Percentiles rank a stretch among this genome's conserved stretches.
Evolutionary conservation across 2,329 filamentous ascomycete genomes (phyloP).

Genomic region (Hymenoscyphus fructigenus): DNA sequence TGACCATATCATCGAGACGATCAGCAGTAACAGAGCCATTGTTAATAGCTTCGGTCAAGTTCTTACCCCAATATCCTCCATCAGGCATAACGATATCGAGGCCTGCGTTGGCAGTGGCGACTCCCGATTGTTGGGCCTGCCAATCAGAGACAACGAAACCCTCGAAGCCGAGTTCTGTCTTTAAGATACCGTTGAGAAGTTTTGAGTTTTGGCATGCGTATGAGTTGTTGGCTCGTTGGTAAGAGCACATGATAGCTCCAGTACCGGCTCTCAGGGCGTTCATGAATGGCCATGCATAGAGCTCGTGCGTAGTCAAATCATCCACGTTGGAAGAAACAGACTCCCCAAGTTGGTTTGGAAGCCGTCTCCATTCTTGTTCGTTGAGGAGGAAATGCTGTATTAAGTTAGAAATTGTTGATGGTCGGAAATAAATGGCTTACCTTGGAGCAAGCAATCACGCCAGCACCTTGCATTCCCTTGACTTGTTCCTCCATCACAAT

Average conservation of each 20-base stretch:
- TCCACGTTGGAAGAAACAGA: slow-evolving; percentile 60
- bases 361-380: slow-evolving; percentile 54
- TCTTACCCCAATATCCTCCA: slow-evolving; percentile 16
- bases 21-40: slow-evolving; percentile 46
- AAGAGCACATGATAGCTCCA: slow-evolving; percentile 77
- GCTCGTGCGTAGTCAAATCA: slow-evolving; percentile 63
- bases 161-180: slow-evolving; percentile 50
- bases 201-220: slow-evolving; percentile 47
- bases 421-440: not conserved
- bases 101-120: slow-evolving; percentile 55
- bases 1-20: slow-evolving; percentile 66
- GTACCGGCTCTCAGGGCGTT: slow-evolving; percentile 64
- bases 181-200: slow-evolving; percentile 46
- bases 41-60: slow-evolving; percentile 49
- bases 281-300: slow-evolving; percentile 66
- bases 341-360: slow-evolving; percentile 48
- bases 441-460: slow-evolving; percentile 17
- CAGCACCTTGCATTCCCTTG: slow-evolving; percentile 10
- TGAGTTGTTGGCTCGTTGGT: slow-evolving; percentile 53
- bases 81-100: slow-evolving; percentile 47
- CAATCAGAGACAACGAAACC: slow-evolving; percentile 65
- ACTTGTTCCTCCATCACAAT: slow-evolving; percentile 8
- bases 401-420: slow-evolving; percentile 15
- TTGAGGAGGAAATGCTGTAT: slow-evolving; percentile 57
- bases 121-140: slow-evolving; percentile 69